These are phyloP conservation scores for Pseudocercospora vitis DNA, from an alignment of 2,329 filamentous ascomycete species.

Conservation along the genomic window DNA sequence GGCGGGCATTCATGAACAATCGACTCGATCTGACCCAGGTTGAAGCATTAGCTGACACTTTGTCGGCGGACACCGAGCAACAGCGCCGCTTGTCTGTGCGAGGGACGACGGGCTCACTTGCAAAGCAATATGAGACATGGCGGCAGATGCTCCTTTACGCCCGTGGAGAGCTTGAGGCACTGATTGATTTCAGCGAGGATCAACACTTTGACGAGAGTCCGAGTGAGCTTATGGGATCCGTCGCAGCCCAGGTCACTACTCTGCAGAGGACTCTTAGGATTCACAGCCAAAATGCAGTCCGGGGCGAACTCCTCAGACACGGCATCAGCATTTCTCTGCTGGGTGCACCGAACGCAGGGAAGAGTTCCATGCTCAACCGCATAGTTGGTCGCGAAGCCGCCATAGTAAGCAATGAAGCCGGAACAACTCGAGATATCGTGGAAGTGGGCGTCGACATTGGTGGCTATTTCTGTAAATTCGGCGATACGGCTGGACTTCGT, in stretches of 20 bases:
- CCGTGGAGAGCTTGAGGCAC: constrained; percentile 85
- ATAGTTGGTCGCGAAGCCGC: constrained; percentile 90
- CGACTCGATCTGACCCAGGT: constrained; percentile 84
- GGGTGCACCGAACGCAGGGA: constrained; percentile 90
- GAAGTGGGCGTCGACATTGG: constrained; percentile 87
- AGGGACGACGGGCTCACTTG: constrained; percentile 65
- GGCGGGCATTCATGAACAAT: constrained; percentile 83
- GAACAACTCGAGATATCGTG: constrained; percentile 90
- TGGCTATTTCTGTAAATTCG: constrained; percentile 89
- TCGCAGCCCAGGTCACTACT: constrained; percentile 61
- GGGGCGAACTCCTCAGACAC: constrained; percentile 77
- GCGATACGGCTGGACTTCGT: constrained; percentile 88
- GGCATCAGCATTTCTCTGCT: constrained; percentile 85
- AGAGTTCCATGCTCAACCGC: constrained; percentile 88
- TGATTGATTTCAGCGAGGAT: constrained; percentile 97
- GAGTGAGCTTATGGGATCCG: constrained; percentile 66
- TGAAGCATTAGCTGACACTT: constrained; percentile 61
- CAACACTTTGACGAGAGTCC: constrained; percentile 94
- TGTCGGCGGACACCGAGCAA: constrained; percentile 77
- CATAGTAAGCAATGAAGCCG: constrained; percentile 89
- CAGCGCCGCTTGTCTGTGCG: constrained; percentile 84
- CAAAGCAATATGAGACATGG: constrained; percentile 80
- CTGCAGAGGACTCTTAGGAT: constrained; percentile 64
- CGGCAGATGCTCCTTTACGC: constrained; percentile 73
- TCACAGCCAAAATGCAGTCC: constrained; percentile 74